Base-by-base conservation (phyloP, 1,284 basidiomycete species). In the Rhodotorula mucilaginosa region DNA sequence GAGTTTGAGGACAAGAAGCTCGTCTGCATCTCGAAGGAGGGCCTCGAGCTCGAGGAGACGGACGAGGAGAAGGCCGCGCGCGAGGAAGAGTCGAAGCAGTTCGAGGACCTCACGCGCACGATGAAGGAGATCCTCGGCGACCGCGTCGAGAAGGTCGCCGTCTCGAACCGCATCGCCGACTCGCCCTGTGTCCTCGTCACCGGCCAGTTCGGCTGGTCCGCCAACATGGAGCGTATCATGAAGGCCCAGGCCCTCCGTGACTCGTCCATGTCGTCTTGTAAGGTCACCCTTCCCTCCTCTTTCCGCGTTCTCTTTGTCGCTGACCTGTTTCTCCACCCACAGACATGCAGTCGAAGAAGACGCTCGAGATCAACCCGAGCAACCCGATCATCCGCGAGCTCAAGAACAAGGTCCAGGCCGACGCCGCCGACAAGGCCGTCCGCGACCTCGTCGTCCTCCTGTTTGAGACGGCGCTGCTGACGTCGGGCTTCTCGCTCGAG, bases 1-100 rank as follows among this genome's bases (percentile, higher is more conserved):
- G 96, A 99, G 87, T 99, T 97, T 80, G 96, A 98, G 75, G 91
- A 92, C 84, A 93, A 96, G 88, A 98, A 97, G 87, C 89, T 99
- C 74, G 85, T 98, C 79, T 98, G 93, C 80, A 95, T 99, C 65
- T 97, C 95, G 79, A 99, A 99, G 86, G 96, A 99, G 84, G 97
- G 97, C 74, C 90, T 99, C 76, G 96, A 99, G 87, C 91, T 98
- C 76, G 96, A 98, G 85, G 96, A 99, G 87, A 96, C 92, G 62
- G 93, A 96, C 44, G 96, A 97, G 79, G 96, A 99, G 88, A 98
- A 98, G 90, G 88, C 87, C 81, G 84, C 82, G 56, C 92, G 93
- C 72, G 96, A 99, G 86, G 88, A 89, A 78, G 93, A 97, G 84
- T 88, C 87, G 59, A 86, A 88, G 78, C 88, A 90, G 79, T 97